A percentile compares a stretch with the other conserved stretches of the same genome.
These are phyloP conservation scores for Claviceps humidiphila DNA, from an alignment of 2,329 filamentous ascomycete species.

Conservation along the genomic window DNA sequence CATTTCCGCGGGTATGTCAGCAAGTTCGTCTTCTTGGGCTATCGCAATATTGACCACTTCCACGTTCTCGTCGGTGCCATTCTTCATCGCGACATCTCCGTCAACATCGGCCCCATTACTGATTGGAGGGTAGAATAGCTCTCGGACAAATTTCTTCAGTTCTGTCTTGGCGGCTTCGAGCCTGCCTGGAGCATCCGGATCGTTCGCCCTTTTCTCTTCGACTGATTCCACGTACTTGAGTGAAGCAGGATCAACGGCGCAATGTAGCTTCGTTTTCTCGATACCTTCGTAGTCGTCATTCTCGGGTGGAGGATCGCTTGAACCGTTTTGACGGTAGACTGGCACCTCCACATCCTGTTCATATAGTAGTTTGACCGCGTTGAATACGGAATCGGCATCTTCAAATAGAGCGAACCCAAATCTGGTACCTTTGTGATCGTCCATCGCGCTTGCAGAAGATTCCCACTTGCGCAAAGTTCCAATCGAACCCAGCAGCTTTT, in stretches of 20 bases:
- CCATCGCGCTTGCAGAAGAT: constrained; percentile 44
- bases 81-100: constrained; percentile 58
- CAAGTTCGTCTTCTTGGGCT: constrained; percentile 78
- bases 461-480: constrained; percentile 80
- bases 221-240: constrained; percentile 76
- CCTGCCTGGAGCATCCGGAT: constrained; percentile 50
- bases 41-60: constrained; percentile 86
- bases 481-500: constrained; percentile 63
- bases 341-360: constrained; percentile 76
- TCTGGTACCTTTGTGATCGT: constrained; percentile 65
- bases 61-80: constrained; percentile 50
- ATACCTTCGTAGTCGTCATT: constrained; percentile 38
- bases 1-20: constrained; percentile 93
- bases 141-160: constrained; percentile 54
- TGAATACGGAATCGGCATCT: constrained; percentile 74
- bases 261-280: constrained; percentile 57
- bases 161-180: constrained; percentile 56
- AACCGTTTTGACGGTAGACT: constrained; percentile 54
- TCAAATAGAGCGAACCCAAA: constrained; percentile 97
- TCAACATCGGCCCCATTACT: constrained; percentile 40
- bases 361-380: constrained; percentile 71
- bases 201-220: constrained; percentile 51
- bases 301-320: constrained; percentile 24
- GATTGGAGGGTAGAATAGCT: constrained; percentile 55
- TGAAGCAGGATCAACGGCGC: constrained; percentile 71